Conservation (phyloP, 1,139 yeast genomes). For the Hansenula anomala region DNA sequence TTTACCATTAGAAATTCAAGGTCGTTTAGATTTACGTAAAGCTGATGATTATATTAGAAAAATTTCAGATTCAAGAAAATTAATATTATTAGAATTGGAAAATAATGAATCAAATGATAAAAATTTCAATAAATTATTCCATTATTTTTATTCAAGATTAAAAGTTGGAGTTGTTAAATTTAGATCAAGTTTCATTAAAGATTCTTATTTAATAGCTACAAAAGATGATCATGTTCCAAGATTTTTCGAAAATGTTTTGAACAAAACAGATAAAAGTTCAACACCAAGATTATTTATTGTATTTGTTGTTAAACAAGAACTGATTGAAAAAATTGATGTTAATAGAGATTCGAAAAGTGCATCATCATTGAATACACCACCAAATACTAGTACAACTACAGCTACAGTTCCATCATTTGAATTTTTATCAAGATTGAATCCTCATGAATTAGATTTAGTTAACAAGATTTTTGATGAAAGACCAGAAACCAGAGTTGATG, state of each 20-base stretch:
- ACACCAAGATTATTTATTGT: constrained; percentile 43
- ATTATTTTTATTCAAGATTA: constrained; percentile 42
- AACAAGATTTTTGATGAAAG: constrained; percentile 15
- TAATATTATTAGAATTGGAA: constrained; percentile 43
- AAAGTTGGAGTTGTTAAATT: constrained; percentile 63
- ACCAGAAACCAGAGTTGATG: constrained; percentile 16
- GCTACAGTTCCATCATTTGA: constrained; percentile 9
- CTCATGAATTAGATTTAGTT: constrained; percentile 14
- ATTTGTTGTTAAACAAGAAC: constrained; percentile 43
- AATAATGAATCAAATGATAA: constrained; percentile 4
- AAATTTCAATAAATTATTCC: constrained; percentile 44
- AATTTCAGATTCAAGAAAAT: constrained; percentile 38
- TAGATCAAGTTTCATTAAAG: constrained; percentile 50
- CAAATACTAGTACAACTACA: neutral
- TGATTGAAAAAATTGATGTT: constrained; percentile 3
- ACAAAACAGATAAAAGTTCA: constrained; percentile 15
- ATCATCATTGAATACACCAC: too few species aligned
- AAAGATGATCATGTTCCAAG: constrained; percentile 20
- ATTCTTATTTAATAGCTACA: constrained; percentile 53
- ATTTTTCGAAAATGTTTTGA: constrained; percentile 7
- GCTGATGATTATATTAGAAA: constrained; percentile 57
- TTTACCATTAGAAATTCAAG: constrained; percentile 48
- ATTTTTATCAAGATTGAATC: constrained; percentile 12
- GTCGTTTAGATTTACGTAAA: constrained; percentile 48
- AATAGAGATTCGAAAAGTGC: too few species aligned